phyloP scores from a whole-genome alignment of 352 stramenopile species.

The Globisporangium uncinulatum region DNA sequence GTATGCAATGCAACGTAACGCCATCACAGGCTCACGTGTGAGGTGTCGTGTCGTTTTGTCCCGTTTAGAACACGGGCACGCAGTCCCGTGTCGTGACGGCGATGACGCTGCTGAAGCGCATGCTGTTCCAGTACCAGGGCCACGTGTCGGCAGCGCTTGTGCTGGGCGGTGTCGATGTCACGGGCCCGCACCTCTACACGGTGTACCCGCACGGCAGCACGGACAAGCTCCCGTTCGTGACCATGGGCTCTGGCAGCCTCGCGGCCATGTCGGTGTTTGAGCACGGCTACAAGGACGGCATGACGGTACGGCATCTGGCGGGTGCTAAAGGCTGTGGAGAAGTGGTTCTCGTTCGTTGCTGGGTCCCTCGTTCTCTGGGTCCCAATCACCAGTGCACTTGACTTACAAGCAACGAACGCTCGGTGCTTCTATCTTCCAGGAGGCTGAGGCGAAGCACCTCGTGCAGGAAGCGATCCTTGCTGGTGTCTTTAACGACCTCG shows the following conservation, averaged over 20 bases:
- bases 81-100: conserved; percentile 94
- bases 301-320: conserved; percentile 51
- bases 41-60: not conserved
- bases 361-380: not conserved
- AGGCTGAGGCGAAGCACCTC: conserved; percentile 94
- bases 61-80: conserved; percentile 63
- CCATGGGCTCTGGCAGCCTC: conserved; percentile 98
- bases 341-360: not conserved
- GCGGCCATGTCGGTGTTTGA: conserved; percentile 98
- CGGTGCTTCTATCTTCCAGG: conserved; percentile 22
- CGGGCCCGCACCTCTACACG: conserved; percentile 95
- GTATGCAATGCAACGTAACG: not conserved
- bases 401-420: not conserved
- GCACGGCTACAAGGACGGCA: conserved; percentile 91
- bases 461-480: conserved; percentile 95
- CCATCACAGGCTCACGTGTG: too few species aligned
- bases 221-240: conserved; percentile 97
- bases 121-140: conserved; percentile 97
- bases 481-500: conserved; percentile 98
- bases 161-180: conserved; percentile 96
- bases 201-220: conserved; percentile 98
- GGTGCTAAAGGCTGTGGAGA: too few species aligned
- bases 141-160: conserved; percentile 95
- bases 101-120: conserved; percentile 96
- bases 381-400: not conserved